Evolutionary conservation across 2,329 filamentous ascomycete genomes (phyloP), one percentile per base, ranked within the genome.

Genomic region (Ascochyta fabae): DNA sequence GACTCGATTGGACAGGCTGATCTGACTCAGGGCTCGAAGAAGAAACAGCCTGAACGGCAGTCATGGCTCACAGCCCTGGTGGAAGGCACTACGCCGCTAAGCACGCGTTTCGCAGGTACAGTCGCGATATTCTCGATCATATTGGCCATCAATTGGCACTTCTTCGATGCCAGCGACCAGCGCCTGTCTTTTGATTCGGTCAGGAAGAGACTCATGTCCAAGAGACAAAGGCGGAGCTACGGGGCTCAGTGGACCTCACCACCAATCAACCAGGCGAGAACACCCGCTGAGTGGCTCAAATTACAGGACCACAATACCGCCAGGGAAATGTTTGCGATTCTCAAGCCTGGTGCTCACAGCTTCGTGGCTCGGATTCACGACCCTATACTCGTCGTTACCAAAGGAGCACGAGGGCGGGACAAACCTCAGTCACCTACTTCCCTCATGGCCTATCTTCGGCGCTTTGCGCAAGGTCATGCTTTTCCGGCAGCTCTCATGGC

Each of bases 271-370:
- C 89, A 91, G 69, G 89, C 88, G 2, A 82, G 90, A 57, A 90
- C 87, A n/a, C 90, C 88, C 1, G 86, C 83, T 4, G 88, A 90
- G 15, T 94, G 90, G 90, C 79, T 93, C 45, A 83, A 84, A 24
- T 80, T 92, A 52, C 90, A 93, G 71, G 90, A 93, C 64, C 89
- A 92, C 64, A 88, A 91, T 67, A 92, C 89, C 1, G 90, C 89
- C 2, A 84, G 84, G 34, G 90, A 93, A 67, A 83, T 93, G 15
- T 91, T 93, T 70, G 82, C 85, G n/a, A 84, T 90, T 29, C 83
- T 92, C 64, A 92, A 91, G 61, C 90, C 90, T 6, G 79, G 83
- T 50, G 84, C 86, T 1, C 83, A 90, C 67, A 89, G 86, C 71
- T 91, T 92, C 69, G 80, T 91, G 16, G 89, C 90, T 22, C 83